A percentile compares a stretch with the other conserved stretches of the same genome.
phyloP scores from a whole-genome alignment of 306 rosid species.

The Vachellia collinsii region DNA sequence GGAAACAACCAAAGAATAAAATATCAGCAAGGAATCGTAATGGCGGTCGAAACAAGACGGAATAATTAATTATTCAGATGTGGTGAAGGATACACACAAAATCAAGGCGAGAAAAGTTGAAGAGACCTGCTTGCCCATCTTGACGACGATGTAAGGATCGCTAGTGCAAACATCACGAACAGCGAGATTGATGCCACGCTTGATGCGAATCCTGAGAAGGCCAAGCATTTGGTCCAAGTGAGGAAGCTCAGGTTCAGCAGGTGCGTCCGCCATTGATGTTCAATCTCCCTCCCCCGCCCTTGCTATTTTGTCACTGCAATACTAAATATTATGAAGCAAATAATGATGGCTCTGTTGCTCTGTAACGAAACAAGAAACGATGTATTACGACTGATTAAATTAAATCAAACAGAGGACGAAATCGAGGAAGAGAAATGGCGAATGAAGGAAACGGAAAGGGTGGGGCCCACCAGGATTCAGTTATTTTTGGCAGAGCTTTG shows the following conservation, averaged over 20 bases:
- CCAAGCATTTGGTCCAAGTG: constrained; percentile 62
- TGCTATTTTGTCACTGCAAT: no score
- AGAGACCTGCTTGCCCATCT: constrained; percentile 45
- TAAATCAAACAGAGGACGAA: neutral
- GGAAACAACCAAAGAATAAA: neutral
- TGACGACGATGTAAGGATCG: constrained; percentile 73
- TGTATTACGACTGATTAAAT: neutral
- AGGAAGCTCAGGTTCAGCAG: neutral
- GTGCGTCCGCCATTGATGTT: no score
- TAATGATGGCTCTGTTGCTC: neutral
- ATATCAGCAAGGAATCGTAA: neutral
- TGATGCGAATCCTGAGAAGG: constrained; percentile 57
- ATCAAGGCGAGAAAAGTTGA: neutral
- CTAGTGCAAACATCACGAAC: constrained; percentile 94
- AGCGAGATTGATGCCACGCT: constrained; percentile 91
- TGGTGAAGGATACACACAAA: neutral
- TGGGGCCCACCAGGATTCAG: neutral
- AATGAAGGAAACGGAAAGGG: neutral
- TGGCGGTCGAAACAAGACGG: neutral
- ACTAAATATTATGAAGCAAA: no score
- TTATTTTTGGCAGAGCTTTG: neutral
- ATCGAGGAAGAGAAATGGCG: neutral
- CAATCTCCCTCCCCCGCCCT: no score
- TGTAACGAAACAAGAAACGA: neutral
- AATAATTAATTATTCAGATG: neutral